phyloP scores from a whole-genome alignment of 2,329 filamentous ascomycete species.

The Chrysosporium keratinophilum region DNA sequence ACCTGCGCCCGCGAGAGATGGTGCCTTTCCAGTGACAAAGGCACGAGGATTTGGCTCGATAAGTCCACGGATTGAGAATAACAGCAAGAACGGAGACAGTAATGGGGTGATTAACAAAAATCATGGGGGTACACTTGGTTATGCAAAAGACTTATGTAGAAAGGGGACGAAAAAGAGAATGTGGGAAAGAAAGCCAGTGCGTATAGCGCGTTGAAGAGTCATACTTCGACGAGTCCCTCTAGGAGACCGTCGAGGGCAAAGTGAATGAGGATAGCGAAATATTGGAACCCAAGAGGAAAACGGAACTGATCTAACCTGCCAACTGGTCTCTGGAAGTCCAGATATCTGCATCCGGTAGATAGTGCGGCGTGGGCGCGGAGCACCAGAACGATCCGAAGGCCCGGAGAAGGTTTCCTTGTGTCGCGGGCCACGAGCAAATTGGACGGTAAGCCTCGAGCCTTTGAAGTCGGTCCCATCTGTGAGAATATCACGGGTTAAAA shows the following conservation, averaged over 20 bases:
- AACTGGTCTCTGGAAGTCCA: conserved; percentile 98
- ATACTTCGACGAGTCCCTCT: not conserved
- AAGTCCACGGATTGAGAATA: not conserved
- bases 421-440: conserved; percentile 86
- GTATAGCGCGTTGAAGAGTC: not conserved
- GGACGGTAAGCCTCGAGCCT: conserved; percentile 92
- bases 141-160: conserved; percentile 11
- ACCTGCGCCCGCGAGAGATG: not conserved
- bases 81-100: not conserved
- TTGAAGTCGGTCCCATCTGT: conserved; percentile 95
- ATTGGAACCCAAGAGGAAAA: conserved; percentile 23
- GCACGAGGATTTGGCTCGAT: not conserved
- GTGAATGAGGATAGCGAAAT: not conserved
- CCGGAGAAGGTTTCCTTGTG: conserved; percentile 55
- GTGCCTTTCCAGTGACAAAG: not conserved
- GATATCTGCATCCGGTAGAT: conserved; percentile 94
- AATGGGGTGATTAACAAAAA: not conserved
- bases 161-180: not conserved
- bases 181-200: not conserved
- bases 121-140: not conserved
- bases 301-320: conserved; percentile 74
- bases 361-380: conserved; percentile 80
- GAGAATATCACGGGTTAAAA: conserved; percentile 24
- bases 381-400: conserved; percentile 51
- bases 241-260: not conserved